A percentile compares a stretch with the other conserved stretches of the same genome.
Conservation (phyloP, 129 eudicot genomes). For the Artemisia annua region DNA sequence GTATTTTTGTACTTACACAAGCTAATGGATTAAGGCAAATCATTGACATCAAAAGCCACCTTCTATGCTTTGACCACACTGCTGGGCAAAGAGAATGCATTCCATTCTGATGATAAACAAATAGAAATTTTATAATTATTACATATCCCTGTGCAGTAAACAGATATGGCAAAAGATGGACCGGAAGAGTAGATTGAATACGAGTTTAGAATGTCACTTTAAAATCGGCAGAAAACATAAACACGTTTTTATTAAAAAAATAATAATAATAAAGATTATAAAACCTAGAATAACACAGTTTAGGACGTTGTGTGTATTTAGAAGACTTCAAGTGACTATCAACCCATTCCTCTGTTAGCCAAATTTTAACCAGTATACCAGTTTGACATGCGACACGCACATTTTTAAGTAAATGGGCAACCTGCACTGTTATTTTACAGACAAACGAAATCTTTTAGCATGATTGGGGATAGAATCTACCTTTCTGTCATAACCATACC, state of each 20-base stretch:
- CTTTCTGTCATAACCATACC: conserved; percentile 98
- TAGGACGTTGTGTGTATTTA: not conserved
- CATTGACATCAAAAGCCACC: conserved; percentile 99
- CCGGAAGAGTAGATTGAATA: too few relatives aligned
- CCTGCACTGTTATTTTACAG: too few relatives aligned
- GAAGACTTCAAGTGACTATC: not conserved
- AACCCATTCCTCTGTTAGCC: not conserved
- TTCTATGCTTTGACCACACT: conserved; percentile 94
- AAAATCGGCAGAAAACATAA: too few relatives aligned
- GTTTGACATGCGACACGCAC: not conserved
- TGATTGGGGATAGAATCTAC: conserved; percentile 35
- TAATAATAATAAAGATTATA: too few relatives aligned
- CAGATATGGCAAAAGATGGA: not conserved
- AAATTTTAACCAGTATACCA: not conserved
- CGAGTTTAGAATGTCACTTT: too few relatives aligned
- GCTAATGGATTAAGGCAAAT: conserved; percentile 90
- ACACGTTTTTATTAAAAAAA: too few relatives aligned
- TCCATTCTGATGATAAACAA: conserved; percentile 57
- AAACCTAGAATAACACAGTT: not conserved
- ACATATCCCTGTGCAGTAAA: not conserved
- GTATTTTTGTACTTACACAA: conserved; percentile 63
- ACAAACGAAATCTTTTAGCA: not conserved
- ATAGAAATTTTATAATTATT: not conserved
- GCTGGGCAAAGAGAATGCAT: conserved; percentile 98
- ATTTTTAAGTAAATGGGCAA: not conserved